Base-by-base conservation (phyloP, 192 early-diverging fungal genomes). In the Coemansia sp. region DNA sequence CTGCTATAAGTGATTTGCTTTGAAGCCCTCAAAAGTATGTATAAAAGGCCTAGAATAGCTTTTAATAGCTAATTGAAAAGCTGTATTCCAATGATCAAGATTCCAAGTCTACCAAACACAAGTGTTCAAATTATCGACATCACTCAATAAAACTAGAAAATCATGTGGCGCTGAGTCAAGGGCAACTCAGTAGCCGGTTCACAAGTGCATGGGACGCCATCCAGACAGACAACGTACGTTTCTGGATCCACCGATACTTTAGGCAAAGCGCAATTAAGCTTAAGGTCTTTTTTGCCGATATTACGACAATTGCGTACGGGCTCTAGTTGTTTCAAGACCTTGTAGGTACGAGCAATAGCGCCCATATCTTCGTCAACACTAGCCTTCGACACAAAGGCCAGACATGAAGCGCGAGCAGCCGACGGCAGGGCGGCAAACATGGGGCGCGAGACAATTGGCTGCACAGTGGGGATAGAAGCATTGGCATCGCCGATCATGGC, bases 401-500 rank as follows among this genome's bases (percentile, higher is more conserved):
- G 40, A 6, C 86, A 94, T 16, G 84, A 89, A 26, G 71, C 67
- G 10, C 85, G 66, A 10, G 87, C 69, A 18, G 87, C 86, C 24
- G 83, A 80, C 3, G 91, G 85, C 48, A 85, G 69, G 4, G 89
- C 82, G 28, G 89, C 95, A 74, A 91, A 98, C 91, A 93, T 93
- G 9, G 93, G 94, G 26, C 95, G 82, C 28, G 85, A 82, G 59
- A 91, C 84, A 65, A 95, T 85, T 4, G 96, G 96, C 75, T 98
- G 87, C 0, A 95, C 94, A 0, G 96, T 95, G 1, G 96, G 94
- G 69, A 98, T 98, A 5, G 93, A 95, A 0, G 89, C 96, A 62
- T 98, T 96, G 50, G 94, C 93, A 61, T 95, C 93, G 56, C 96
- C 96, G 85, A 97, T 95, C 70, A 89, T 85, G 16, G 90, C 86